Conservation (phyloP, 495 filamentous ascomycete genomes). For the Xylaria telfairii region DNA sequence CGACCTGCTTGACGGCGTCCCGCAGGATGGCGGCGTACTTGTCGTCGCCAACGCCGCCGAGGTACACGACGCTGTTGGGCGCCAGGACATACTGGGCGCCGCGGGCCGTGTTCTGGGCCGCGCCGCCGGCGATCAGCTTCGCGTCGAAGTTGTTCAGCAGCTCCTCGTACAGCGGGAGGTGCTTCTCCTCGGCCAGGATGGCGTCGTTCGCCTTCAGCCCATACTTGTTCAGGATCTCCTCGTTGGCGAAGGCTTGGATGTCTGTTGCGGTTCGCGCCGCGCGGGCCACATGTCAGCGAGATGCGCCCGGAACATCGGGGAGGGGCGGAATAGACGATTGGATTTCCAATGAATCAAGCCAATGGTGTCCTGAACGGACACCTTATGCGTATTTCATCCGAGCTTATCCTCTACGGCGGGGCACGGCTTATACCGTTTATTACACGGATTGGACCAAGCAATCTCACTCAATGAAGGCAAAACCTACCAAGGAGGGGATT, state of each 20-base stretch:
- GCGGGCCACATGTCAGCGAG: constrained; percentile 11
- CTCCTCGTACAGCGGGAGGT: constrained; percentile 89
- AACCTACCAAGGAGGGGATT: constrained; percentile 90
- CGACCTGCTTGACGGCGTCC: constrained; percentile 76
- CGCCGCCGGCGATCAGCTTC: constrained; percentile 94
- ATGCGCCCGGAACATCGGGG: neutral
- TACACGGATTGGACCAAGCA: constrained; percentile 9
- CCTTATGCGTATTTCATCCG: neutral
- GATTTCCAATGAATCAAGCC: neutral
- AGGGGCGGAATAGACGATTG: neutral
- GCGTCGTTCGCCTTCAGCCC: constrained; percentile 93
- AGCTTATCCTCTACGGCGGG: neutral
- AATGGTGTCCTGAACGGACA: neutral
- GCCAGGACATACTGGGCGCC: constrained; percentile 96
- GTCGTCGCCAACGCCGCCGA: constrained; percentile 91
- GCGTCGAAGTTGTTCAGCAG: constrained; percentile 84
- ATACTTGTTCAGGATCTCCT: constrained; percentile 87
- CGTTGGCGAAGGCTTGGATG: constrained; percentile 86
- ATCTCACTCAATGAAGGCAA: constrained; percentile 6
- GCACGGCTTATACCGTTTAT: constrained; percentile 23
- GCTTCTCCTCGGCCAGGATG: constrained; percentile 92
- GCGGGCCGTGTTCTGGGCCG: constrained; percentile 97
- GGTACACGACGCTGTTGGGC: constrained; percentile 83
- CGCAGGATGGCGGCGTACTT: constrained; percentile 86
- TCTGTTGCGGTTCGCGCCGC: constrained; percentile 56